Conservation (phyloP, 2,329 filamentous ascomycete genomes). For the Fusarium transvaalense region DNA sequence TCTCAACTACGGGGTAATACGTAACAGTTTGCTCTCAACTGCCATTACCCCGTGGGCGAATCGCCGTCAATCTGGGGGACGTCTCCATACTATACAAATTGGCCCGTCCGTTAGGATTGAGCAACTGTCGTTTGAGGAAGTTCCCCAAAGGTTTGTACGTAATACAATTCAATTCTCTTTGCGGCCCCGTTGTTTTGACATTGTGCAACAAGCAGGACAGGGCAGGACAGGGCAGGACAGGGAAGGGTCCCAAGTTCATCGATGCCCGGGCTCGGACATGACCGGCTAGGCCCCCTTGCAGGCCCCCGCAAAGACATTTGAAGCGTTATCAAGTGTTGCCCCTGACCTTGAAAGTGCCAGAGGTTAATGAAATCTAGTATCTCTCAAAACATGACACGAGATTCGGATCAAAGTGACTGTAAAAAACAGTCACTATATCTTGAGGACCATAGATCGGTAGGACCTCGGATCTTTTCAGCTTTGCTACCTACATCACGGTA, state of each 20-base stretch:
- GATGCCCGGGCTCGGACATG: conserved; percentile 40
- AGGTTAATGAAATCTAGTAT: conserved; percentile 1
- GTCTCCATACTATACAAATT: conserved; percentile 38
- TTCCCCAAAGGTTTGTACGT: conserved; percentile 45
- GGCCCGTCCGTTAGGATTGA: conserved; percentile 15
- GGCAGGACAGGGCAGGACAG: not conserved
- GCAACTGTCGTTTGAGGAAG: conserved; percentile 23
- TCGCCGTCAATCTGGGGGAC: conserved; percentile 44
- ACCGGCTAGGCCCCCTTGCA: conserved; percentile 37
- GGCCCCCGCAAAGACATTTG: conserved; percentile 27
- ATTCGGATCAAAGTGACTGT: not conserved
- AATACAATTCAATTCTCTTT: conserved; percentile 38
- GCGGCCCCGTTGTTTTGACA: conserved; percentile 32
- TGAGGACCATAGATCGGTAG: conserved; percentile 1
- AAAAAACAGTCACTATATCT: too few relatives aligned
- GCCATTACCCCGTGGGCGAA: conserved; percentile 44
- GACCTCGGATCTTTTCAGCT: not conserved
- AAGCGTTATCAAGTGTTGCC: conserved; percentile 28
- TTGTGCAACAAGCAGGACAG: conserved; percentile 22
- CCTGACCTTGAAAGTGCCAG: conserved; percentile 20
- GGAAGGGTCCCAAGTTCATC: not conserved
- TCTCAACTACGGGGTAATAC: conserved; percentile 42
- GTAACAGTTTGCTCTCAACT: conserved; percentile 44
- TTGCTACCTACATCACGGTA: not conserved
- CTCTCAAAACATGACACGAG: conserved; percentile 1